Conservation (phyloP, 176 grass and related monocot genomes). For the Cymbopogon citratus region DNA sequence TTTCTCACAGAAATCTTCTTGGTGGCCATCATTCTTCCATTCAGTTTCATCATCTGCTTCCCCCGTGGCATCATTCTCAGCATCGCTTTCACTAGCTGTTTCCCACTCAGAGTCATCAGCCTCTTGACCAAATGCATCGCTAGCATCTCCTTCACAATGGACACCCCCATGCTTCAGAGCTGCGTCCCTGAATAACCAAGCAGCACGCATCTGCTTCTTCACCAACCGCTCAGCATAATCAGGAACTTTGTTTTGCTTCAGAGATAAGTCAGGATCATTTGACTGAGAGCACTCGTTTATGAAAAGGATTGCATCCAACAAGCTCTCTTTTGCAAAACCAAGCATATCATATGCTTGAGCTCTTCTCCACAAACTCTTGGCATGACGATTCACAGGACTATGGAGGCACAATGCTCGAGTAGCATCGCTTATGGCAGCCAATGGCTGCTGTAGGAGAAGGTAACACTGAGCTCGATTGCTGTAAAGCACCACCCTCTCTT, state of each 20-base stretch:
- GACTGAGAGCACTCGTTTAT: slow-evolving; percentile 93
- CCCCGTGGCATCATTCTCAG: slow-evolving; percentile 52
- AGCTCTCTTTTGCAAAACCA: slow-evolving; percentile 86
- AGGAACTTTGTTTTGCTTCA: slow-evolving; percentile 95
- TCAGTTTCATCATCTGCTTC: slow-evolving; percentile 53
- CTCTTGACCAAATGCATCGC: slow-evolving; percentile 73
- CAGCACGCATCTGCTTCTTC: slow-evolving; percentile 92
- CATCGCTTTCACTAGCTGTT: slow-evolving; percentile 79
- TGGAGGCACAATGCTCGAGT: slow-evolving; percentile 89
- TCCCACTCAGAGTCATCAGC: slow-evolving; percentile 95
- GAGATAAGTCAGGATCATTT: slow-evolving; percentile 73
- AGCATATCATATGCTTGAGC: slow-evolving; percentile 99
- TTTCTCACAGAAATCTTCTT: slow-evolving; percentile 53
- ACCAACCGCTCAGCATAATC: slow-evolving; percentile 96
- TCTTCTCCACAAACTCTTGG: slow-evolving; percentile 96
- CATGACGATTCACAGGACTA: slow-evolving; percentile 77
- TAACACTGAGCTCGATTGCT: slow-evolving; percentile 94
- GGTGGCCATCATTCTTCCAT: slow-evolving; percentile 57
- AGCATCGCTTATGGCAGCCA: slow-evolving; percentile 83
- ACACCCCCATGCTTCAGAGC: slow-evolving; percentile 80
- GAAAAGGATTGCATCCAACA: slow-evolving; percentile 96
- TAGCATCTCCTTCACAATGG: slow-evolving; percentile 62
- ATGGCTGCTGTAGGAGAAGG: slow-evolving; percentile 93
- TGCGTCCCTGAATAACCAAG: slow-evolving; percentile 97
- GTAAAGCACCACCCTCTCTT: slow-evolving; percentile 93